Evolutionary conservation across 805 yeast genomes (phyloP), one percentile per base, ranked within the genome.

Genomic region (Lachancea cidri): DNA sequence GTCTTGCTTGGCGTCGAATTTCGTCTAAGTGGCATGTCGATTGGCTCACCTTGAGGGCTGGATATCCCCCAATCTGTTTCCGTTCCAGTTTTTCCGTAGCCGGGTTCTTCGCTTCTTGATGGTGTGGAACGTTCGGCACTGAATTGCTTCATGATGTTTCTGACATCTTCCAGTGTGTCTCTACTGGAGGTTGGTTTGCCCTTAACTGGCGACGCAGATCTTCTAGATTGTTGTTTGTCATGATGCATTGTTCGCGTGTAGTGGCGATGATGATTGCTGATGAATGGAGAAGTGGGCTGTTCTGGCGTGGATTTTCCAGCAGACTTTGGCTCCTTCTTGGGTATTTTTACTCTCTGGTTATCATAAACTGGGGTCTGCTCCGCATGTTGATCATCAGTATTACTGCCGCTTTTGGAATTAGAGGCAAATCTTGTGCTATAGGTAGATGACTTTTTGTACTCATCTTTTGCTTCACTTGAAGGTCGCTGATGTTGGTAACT

Each of bases 151-250:
- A 54, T 33, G 17, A 55, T 42, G 22, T 49, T 45, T 27, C 46
- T 48, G 44, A 43, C 49, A 44, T 39, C 53, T 48, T 32, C 48
- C 24, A 42, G 36, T 8, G 39, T 33, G n/a, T 36, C 46, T 15
- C 47, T 24, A 16, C 39, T 31, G 6, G 48, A 24, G 5, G 45
- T 48, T n/a, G 57, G 55, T 7, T 42, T 39, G n/a, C 36, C 40
- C 36, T 55, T 57, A 3, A 53, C 41, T 7, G 60, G 62, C 4
- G 62, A 57, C 13, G 41, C 33, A 3, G 62, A 54, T 22, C 58
- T 43, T 38, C 53, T 44, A 4, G 32, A 33, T 9, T 43, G 48
- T 29, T 42, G 44, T 29, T 41, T 47, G 18, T 44, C 47, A 22
- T 45, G 51, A 25, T 45, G 49, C 44, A 45, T 54, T 11, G 48